These are phyloP conservation scores for Fragaria nilgerrensis DNA, from an alignment of 306 rosid genomes.

Conservation along the genomic window DNA sequence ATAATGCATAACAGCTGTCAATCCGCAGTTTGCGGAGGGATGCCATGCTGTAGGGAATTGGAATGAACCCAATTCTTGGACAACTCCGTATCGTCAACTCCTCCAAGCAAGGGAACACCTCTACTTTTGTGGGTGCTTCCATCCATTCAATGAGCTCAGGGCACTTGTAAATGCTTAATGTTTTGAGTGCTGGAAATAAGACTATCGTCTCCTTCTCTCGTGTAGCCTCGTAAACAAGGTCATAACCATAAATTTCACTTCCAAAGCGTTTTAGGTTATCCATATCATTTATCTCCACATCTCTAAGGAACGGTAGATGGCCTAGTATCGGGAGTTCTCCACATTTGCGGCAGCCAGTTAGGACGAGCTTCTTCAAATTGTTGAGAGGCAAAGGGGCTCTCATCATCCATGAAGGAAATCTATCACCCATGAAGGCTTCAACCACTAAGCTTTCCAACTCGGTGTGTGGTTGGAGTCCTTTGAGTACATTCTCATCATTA, in stretches of 20 bases:
- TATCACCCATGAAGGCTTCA: neutral
- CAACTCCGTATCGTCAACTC: neutral
- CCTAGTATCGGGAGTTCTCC: neutral
- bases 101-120: neutral
- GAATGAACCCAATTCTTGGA: no score
- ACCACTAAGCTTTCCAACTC: neutral
- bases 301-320: neutral
- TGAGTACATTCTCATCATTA: neutral
- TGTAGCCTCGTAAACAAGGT: no score
- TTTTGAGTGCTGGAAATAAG: no score
- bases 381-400: no score
- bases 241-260: no score
- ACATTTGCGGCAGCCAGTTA: rapidly evolving
- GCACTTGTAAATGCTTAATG: neutral
- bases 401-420: neutral
- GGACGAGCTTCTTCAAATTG: no score
- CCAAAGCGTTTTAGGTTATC: neutral
- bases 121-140: neutral
- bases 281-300: rapidly evolving
- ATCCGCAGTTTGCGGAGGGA: no score
- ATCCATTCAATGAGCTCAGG: neutral
- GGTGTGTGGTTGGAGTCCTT: neutral
- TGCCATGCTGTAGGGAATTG: no score
- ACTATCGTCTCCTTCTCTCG: no score
- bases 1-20: no score